Percentiles rank a stretch among this genome's conserved stretches.
Conservation (phyloP, 169 alveolate genomes). For the Amoebophrya sp. region DNA sequence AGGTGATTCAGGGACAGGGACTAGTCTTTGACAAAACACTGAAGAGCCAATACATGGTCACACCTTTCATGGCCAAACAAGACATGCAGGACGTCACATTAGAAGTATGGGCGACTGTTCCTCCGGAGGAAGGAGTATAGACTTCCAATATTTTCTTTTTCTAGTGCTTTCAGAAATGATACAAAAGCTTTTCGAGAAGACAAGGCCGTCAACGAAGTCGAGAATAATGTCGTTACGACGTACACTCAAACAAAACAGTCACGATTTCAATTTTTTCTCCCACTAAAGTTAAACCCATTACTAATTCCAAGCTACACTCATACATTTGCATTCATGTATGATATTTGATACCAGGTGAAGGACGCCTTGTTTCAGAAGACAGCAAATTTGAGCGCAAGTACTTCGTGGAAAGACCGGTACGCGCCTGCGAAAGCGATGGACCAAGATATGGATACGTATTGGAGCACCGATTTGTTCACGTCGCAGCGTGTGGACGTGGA, state of each 20-base stretch:
- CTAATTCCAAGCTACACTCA: no score
- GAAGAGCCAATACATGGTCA: not conserved
- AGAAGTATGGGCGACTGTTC: constrained; percentile 28
- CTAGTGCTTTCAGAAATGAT: no score
- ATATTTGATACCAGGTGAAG: no score
- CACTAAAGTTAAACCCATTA: no score
- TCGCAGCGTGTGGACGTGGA: not conserved
- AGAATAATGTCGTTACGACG: no score
- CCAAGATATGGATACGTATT: constrained; percentile 25
- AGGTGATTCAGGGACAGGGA: not conserved
- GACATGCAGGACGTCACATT: constrained; percentile 27
- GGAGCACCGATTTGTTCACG: not conserved
- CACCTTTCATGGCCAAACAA: not conserved
- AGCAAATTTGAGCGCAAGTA: not conserved
- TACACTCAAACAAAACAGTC: no score
- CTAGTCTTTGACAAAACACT: constrained; percentile 25
- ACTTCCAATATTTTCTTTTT: not conserved
- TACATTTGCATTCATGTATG: no score
- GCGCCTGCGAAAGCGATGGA: constrained; percentile 24
- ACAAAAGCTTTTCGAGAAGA: no score
- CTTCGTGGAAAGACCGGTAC: constrained; percentile 31
- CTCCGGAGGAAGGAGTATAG: not conserved
- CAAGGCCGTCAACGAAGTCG: no score
- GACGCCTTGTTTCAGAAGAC: not conserved
- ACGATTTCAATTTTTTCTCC: no score